Conservation (phyloP, 1,284 basidiomycete genomes). For the Rhodotorula sp. region DNA sequence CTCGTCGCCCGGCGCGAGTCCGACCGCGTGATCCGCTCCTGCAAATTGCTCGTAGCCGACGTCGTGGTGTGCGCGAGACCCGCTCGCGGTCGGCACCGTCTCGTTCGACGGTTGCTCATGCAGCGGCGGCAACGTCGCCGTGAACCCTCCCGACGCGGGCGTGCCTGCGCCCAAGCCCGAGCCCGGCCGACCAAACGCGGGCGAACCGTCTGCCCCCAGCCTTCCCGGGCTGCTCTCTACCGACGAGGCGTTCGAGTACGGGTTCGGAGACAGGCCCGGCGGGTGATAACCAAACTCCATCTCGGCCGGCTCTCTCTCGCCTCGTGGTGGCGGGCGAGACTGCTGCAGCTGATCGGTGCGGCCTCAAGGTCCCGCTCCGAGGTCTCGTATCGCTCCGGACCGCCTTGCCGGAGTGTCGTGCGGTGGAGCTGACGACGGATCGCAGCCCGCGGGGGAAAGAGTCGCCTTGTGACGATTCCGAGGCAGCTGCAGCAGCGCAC, state of each 20-base stretch:
- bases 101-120: slow-evolving; percentile 14
- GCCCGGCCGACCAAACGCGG: background rate
- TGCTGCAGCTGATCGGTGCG: no score
- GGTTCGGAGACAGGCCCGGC: slow-evolving; percentile 5
- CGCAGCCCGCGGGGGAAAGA: no score
- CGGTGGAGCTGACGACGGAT: background rate
- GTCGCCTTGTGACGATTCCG: background rate
- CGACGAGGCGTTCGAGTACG: background rate
- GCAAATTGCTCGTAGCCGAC: slow-evolving; percentile 24
- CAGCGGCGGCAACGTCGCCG: slow-evolving; percentile 15
- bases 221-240: no score
- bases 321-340: no score
- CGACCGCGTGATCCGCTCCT: background rate
- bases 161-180: background rate
- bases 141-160: slow-evolving; percentile 10
- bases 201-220: no score
- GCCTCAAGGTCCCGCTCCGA: no score
- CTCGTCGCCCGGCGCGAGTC: background rate
- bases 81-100: background rate
- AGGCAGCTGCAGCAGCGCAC: no score
- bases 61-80: background rate
- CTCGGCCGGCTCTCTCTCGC: background rate
- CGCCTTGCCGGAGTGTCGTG: no score
- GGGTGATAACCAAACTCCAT: slow-evolving; percentile 29
- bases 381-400: no score